Conservation (phyloP, 768 basidiomycete species). For the Kwoniella bestiolae region DNA sequence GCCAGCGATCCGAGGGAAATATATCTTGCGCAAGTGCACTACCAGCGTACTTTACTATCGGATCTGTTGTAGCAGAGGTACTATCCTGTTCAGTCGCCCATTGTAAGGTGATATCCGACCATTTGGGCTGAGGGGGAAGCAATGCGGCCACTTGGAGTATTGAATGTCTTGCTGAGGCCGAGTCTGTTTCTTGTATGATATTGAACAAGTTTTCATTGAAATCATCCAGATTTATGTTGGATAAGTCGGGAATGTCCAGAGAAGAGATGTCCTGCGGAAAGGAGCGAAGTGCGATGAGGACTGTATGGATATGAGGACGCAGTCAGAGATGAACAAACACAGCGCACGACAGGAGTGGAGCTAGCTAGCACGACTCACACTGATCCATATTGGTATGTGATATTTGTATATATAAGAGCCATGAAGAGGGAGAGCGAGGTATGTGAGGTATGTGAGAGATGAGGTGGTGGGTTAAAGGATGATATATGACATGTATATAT, state of each 20-base stretch:
- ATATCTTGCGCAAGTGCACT: neutral
- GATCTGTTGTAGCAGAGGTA: neutral
- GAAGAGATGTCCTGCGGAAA: slow-evolving; percentile 9
- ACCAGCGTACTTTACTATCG: neutral
- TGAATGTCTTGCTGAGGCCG: slow-evolving; percentile 6
- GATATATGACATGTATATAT: no score
- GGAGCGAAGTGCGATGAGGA: slow-evolving; percentile 1
- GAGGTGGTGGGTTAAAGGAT: no score
- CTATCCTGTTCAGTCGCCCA: slow-evolving; percentile 1
- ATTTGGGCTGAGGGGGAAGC: neutral
- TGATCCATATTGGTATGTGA: neutral
- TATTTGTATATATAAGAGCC: no score
- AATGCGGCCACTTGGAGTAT: slow-evolving; percentile 11
- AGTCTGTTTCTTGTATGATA: neutral
- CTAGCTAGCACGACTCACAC: neutral
- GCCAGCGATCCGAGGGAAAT: slow-evolving; percentile 5
- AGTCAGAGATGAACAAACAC: neutral
- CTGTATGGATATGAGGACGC: neutral
- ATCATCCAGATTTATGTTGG: neutral
- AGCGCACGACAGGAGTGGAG: neutral
- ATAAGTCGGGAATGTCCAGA: neutral
- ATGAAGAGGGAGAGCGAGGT: no score
- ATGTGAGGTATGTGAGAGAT: no score
- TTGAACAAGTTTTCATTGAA: neutral
- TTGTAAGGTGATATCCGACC: neutral